Percentiles rank a stretch among this genome's conserved stretches.
Conservation (phyloP, 2,329 filamentous ascomycete species). For the Colletotrichum sidae region DNA sequence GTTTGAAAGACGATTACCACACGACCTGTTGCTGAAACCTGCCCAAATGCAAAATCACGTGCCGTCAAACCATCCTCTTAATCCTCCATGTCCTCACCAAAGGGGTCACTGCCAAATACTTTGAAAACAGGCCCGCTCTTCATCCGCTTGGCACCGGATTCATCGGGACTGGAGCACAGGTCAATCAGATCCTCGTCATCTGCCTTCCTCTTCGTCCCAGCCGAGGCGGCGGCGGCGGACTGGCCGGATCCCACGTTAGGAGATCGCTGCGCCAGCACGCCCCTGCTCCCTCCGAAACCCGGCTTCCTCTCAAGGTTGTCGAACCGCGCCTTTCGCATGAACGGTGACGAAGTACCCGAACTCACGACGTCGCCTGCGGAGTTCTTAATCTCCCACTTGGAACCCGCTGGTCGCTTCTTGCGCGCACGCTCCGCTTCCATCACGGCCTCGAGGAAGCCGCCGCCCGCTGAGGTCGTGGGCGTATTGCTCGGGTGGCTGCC, state of each 20-base stretch:
- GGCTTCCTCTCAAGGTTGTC: slow-evolving; percentile 9
- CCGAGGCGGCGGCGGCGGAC: not conserved
- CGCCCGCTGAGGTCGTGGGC: no score
- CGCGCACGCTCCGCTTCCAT: slow-evolving; percentile 8
- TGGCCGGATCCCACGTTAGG: slow-evolving; percentile 7
- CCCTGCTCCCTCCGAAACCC: not conserved
- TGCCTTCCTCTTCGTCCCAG: slow-evolving; percentile 18
- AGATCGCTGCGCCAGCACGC: slow-evolving; percentile 11
- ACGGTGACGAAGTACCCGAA: slow-evolving; percentile 15
- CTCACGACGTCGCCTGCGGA: slow-evolving; percentile 12
- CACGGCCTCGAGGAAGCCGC: slow-evolving; percentile 18
- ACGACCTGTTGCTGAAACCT: no score
- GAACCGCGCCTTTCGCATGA: slow-evolving; percentile 12
- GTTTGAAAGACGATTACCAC: no score
- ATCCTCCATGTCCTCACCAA: slow-evolving; percentile 34
- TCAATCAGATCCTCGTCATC: slow-evolving; percentile 28
- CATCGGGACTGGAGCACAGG: slow-evolving; percentile 10
- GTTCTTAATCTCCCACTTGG: slow-evolving; percentile 23
- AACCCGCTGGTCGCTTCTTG: slow-evolving; percentile 14
- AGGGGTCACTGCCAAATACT: not conserved
- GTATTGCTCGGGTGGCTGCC: not conserved
- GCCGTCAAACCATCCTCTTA: not conserved
- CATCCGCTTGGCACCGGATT: slow-evolving; percentile 14
- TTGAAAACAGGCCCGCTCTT: slow-evolving; percentile 8
- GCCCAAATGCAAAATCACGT: not conserved